A percentile compares a stretch with the other conserved stretches of the same genome.
These are phyloP conservation scores for Aegle marmelos DNA, from an alignment of 345 rosid species.

Conservation along the genomic window DNA sequence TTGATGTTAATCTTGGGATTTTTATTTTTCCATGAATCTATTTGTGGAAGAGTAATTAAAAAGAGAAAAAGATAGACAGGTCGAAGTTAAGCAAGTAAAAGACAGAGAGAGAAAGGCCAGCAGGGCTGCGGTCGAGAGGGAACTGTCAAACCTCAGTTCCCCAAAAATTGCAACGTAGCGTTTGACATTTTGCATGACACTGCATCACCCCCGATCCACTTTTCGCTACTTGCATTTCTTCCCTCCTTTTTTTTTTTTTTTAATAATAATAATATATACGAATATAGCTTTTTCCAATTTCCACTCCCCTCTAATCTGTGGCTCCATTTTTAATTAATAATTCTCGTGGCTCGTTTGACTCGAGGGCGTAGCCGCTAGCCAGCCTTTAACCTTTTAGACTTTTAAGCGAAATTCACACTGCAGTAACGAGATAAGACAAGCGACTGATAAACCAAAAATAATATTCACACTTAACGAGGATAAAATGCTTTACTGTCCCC, in stretches of 20 bases:
- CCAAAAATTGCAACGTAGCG: constrained; percentile 56
- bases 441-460: constrained; percentile 3
- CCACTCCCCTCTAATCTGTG: not conserved
- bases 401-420: not conserved
- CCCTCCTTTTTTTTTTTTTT: not conserved
- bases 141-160: constrained; percentile 54
- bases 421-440: not conserved
- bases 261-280: not conserved
- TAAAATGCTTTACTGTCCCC: not conserved
- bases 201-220: constrained; percentile 28
- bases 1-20: too few species aligned
- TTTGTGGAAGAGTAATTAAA: too few species aligned
- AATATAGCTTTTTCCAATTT: not conserved
- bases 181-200: constrained; percentile 75
- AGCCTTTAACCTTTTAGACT: not conserved
- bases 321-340: too few species aligned
- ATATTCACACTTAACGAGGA: constrained; percentile 27
- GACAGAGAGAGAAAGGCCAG: constrained; percentile 24
- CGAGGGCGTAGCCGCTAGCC: not conserved
- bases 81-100: constrained; percentile 11
- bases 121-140: constrained; percentile 25
- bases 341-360: constrained; percentile 20
- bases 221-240: constrained; percentile 1
- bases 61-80: not conserved
- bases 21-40: too few species aligned